phyloP scores from a whole-genome alignment of 768 basidiomycete species.

The Naganishia vaughanmartiniae region DNA sequence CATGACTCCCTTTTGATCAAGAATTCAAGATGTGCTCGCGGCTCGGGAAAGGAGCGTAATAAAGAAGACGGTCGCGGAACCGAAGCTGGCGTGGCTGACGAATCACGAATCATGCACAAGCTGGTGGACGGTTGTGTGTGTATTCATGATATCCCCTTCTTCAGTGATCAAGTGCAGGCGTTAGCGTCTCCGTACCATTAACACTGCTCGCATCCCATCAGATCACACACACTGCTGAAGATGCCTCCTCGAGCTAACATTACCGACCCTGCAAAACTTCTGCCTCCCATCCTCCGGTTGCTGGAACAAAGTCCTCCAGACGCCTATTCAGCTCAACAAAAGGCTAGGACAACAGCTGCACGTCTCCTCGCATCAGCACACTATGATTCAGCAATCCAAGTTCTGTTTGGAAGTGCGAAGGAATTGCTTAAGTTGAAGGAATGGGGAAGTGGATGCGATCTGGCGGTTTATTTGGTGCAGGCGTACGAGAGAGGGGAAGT shows the following conservation, averaged over 20 bases:
- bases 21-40: too few relatives aligned
- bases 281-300: constrained; percentile 45
- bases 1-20: too few relatives aligned
- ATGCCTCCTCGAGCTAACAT: constrained; percentile 47
- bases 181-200: neutral
- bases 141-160: too few relatives aligned
- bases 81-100: too few relatives aligned
- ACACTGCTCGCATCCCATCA: neutral
- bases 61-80: too few relatives aligned
- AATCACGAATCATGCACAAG: too few relatives aligned
- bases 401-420: constrained; percentile 83
- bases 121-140: too few relatives aligned
- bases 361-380: constrained; percentile 61
- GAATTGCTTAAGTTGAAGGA: constrained; percentile 86
- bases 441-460: constrained; percentile 83
- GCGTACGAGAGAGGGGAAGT: constrained; percentile 77
- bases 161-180: neutral
- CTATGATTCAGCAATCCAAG: constrained; percentile 82
- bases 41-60: too few relatives aligned
- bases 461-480: constrained; percentile 73
- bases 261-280: constrained; percentile 38
- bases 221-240: neutral
- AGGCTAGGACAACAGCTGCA: constrained; percentile 90
- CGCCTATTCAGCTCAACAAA: constrained; percentile 89
- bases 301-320: constrained; percentile 62